Conservation (phyloP, 2,329 filamentous ascomycete genomes). For the Neocucurbitaria cava region DNA sequence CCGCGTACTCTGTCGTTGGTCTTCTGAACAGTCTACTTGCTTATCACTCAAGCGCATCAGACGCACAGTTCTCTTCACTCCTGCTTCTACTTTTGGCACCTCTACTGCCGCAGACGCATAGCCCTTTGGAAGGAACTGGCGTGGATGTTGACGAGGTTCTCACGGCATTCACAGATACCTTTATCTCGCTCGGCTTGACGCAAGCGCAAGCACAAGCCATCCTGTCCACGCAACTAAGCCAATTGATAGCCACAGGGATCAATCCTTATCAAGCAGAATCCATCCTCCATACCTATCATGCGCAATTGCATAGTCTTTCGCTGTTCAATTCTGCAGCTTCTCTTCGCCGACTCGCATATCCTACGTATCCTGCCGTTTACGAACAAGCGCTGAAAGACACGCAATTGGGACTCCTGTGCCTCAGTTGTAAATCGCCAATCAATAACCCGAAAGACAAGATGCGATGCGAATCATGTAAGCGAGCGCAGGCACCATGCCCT, state of each 20-base stretch:
- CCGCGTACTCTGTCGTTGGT: conserved; percentile 51
- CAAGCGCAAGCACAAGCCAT: conserved; percentile 50
- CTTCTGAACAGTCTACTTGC: conserved; percentile 52
- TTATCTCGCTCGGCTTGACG: conserved; percentile 46
- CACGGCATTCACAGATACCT: conserved; percentile 49
- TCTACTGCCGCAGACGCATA: conserved; percentile 53
- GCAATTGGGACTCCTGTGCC: conserved; percentile 62
- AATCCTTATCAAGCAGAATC: conserved; percentile 61
- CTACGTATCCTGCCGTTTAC: conserved; percentile 63
- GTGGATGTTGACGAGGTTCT: conserved; percentile 43
- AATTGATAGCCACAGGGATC: conserved; percentile 53
- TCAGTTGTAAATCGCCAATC: conserved; percentile 63
- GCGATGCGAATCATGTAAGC: conserved; percentile 59
- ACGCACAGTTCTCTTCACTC: conserved; percentile 57
- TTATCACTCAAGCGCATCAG: conserved; percentile 51
- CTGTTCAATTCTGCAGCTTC: conserved; percentile 62
- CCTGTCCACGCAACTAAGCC: conserved; percentile 49
- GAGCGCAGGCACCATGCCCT: conserved; percentile 51
- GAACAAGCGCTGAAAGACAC: conserved; percentile 64
- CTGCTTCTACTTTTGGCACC: conserved; percentile 56
- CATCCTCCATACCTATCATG: conserved; percentile 65
- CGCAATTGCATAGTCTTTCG: conserved; percentile 57
- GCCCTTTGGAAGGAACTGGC: conserved; percentile 33
- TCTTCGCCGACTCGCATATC: conserved; percentile 63
- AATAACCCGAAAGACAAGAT: conserved; percentile 59